Evolutionary conservation across 331 rosid genomes (phyloP).

Genomic region (Quercus lobata): DNA sequence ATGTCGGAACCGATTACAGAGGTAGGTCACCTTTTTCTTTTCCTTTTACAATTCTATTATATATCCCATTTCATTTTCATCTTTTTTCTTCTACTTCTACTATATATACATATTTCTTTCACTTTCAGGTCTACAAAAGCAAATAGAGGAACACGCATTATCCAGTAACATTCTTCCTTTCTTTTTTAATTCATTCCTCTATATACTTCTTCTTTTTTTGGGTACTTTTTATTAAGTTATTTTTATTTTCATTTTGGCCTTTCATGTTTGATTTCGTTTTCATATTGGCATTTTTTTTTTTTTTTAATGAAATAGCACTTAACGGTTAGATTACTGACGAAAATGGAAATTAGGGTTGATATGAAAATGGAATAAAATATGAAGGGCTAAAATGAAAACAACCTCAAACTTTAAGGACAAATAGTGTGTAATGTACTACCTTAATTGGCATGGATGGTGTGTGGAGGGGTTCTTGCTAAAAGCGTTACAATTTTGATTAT

Average conservation of each 20-base stretch:
- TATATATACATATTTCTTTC: background rate
- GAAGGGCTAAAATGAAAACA: too few relatives aligned
- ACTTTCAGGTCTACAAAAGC: conserved; percentile 79
- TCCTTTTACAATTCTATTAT: background rate
- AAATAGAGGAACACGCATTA: conserved; percentile 49
- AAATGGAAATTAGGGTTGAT: too few relatives aligned
- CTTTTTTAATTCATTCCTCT: background rate
- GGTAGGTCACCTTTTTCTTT: conserved; percentile 61
- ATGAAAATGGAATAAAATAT: too few relatives aligned
- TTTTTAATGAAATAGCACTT: too few relatives aligned
- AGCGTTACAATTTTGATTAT: conserved; percentile 30
- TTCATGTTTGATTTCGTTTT: too few relatives aligned
- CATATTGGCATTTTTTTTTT: too few relatives aligned
- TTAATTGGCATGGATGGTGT: conserved; percentile 17
- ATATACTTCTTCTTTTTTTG: background rate
- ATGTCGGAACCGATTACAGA: conserved; percentile 81
- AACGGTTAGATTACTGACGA: too few relatives aligned
- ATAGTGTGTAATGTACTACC: conserved; percentile 1
- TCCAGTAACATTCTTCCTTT: conserved; percentile 47
- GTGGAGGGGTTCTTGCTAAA: conserved; percentile 33
- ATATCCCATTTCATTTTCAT: background rate
- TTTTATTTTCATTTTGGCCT: background rate
- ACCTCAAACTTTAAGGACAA: too few relatives aligned
- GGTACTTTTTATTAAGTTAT: background rate
- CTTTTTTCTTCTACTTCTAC: background rate